Conservation (phyloP, 2,329 filamentous ascomycete species). For the Cladobotryum mycophilum region DNA sequence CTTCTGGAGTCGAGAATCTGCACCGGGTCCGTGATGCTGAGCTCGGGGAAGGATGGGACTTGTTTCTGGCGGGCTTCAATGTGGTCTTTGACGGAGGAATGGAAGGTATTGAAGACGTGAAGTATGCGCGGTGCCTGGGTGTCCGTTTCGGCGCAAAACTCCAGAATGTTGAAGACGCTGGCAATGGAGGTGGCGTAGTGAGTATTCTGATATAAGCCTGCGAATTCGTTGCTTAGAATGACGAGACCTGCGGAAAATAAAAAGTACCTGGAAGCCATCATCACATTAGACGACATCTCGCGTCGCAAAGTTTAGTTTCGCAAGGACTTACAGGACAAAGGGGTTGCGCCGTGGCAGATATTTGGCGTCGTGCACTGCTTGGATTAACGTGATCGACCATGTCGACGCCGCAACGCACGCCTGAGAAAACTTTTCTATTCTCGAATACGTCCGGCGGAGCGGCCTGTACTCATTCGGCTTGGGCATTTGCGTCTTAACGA, state of each 20-base stretch:
- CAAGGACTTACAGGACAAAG: conserved; percentile 45
- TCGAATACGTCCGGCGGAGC: conserved; percentile 15
- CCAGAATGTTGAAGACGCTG: conserved; percentile 42
- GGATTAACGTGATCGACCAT: conserved; percentile 42
- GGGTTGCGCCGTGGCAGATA: conserved; percentile 48
- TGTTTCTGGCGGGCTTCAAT: background rate
- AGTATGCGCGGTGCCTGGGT: conserved; percentile 43
- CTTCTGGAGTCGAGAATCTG: conserved; percentile 7
- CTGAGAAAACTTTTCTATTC: conserved; percentile 42
- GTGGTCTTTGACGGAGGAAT: conserved; percentile 16
- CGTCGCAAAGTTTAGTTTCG: background rate
- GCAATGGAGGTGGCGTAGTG: conserved; percentile 34
- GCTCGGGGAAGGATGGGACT: conserved; percentile 1
- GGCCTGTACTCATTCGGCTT: background rate
- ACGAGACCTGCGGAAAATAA: conserved; percentile 50
- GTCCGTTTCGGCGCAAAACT: conserved; percentile 42
- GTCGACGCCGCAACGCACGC: conserved; percentile 46
- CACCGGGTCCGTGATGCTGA: conserved; percentile 4
- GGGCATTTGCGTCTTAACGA: conserved; percentile 34
- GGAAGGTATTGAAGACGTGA: conserved; percentile 45
- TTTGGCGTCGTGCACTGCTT: conserved; percentile 35
- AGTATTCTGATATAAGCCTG: conserved; percentile 39
- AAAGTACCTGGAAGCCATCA: conserved; percentile 37
- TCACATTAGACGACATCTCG: background rate
- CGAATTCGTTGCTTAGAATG: conserved; percentile 52